Evolutionary conservation across 2,329 filamentous ascomycete genomes (phyloP), one percentile per base, ranked within the genome.

Genomic region (Trichoderma sp.): DNA sequence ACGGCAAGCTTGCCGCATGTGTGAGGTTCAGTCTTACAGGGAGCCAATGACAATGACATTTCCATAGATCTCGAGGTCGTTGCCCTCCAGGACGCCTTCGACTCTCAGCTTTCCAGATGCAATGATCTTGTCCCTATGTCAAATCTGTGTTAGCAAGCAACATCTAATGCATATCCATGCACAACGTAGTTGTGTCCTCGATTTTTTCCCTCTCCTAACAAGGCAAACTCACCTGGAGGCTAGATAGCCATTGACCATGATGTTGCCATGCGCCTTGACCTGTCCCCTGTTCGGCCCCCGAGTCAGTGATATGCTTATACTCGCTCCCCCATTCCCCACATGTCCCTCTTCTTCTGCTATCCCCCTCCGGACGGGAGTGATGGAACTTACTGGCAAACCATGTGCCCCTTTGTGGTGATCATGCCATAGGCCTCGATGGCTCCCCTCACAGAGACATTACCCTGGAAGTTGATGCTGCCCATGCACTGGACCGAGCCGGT

Each of bases 231-330:
- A 79, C 79, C 71, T 76, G 65, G 77, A 77, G 39, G 73, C 69
- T 30, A 79, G 72, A 59, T 73, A 76, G 48, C 81, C 81, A 17
- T 70, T 73, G 47, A 82, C 72, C 50, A 75, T 70, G 21, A 83
- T 78, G 67, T 82, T 82, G 7, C 80, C 81, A 56, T 80, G 80
- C 1, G 79, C 79, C 67, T 82, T 82, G 66, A 83, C 74, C 55
- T 74, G 76, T 55, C 79, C 78, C 52, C 80, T 81, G 7, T 58
- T 63, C 17, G 44, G 19, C 24, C 5, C 58, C 28, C 39, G 55
- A 52, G 56, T 65, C 43, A 61, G 57, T 12, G 7, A 10, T 12
- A 26, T 54, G 56, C 43, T 51, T 5, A n/a, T 30, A 41, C 7
- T 28, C 39, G 73, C 56, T 74, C 74, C 51, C 9, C 9, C 52